These are phyloP conservation scores for Boletus sensibilis DNA, from an alignment of 768 basidiomycete genomes.

Conservation along the genomic window DNA sequence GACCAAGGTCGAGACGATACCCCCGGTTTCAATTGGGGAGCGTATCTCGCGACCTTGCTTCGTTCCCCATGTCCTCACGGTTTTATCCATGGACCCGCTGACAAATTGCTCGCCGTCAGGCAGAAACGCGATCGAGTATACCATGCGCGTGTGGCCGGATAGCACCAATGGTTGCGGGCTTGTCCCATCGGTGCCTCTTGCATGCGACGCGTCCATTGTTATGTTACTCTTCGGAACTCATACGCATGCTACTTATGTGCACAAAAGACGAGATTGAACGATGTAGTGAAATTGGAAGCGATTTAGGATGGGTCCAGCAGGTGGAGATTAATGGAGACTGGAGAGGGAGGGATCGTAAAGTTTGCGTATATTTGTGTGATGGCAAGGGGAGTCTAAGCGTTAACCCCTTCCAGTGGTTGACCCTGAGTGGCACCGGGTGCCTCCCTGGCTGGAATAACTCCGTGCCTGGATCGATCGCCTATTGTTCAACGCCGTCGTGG, in stretches of 20 bases:
- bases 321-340: neutral
- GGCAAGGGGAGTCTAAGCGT: no score
- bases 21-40: neutral
- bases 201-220: neutral
- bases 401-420: no score
- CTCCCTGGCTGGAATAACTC: no score
- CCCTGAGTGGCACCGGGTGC: neutral
- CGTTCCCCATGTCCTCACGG: neutral
- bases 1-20: neutral
- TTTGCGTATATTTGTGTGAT: neutral
- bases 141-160: conserved; percentile 1
- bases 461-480: neutral
- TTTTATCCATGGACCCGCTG: conserved; percentile 2
- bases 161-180: neutral
- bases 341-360: neutral
- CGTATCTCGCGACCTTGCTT: neutral
- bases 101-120: conserved; percentile 1
- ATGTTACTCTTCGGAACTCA: neutral
- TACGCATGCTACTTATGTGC: neutral
- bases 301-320: no score
- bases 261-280: no score
- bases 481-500: neutral
- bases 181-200: neutral
- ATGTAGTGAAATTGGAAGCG: neutral
- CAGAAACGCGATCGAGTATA: conserved; percentile 4